phyloP scores from a whole-genome alignment of 305 asterid species.

The Fraxinus sp. region DNA sequence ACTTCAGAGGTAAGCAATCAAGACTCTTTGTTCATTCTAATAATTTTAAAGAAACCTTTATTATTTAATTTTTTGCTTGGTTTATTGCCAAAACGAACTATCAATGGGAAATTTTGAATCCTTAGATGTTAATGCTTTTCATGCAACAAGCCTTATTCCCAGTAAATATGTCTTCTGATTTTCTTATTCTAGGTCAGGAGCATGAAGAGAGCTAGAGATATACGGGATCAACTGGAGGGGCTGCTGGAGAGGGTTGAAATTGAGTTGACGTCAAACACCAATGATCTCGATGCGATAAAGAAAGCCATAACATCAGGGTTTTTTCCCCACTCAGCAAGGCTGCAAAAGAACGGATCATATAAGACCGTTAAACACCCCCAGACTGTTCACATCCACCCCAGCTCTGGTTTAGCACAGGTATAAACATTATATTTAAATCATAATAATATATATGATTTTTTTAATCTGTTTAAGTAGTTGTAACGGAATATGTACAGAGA shows the following conservation, averaged over 20 bases:
- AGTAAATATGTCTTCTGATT: neutral
- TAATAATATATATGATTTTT: neutral
- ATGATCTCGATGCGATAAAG: slow-evolving; percentile 70
- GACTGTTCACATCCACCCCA: slow-evolving; percentile 86
- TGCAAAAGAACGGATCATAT: slow-evolving; percentile 80
- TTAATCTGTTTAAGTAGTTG: neutral
- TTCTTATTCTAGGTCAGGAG: slow-evolving; percentile 62
- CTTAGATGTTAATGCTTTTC: neutral
- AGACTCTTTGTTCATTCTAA: neutral
- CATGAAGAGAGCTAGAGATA: slow-evolving; percentile 92
- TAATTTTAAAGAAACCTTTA: neutral
- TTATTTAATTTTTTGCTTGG: neutral
- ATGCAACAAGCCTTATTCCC: neutral
- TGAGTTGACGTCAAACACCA: slow-evolving; percentile 55
- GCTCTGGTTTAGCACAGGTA: slow-evolving; percentile 80
- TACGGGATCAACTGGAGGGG: slow-evolving; percentile 91
- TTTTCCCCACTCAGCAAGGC: slow-evolving; percentile 76
- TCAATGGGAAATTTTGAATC: slow-evolving; percentile 11
- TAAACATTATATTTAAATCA: neutral
- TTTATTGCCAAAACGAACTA: neutral
- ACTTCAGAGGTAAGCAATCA: neutral
- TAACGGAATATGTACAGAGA: neutral
- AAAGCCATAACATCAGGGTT: slow-evolving; percentile 78
- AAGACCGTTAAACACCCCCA: slow-evolving; percentile 79
- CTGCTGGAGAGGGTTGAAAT: slow-evolving; percentile 89